Conservation (phyloP, 352 stramenopile genomes). For the Pythium dissotocum region DNA sequence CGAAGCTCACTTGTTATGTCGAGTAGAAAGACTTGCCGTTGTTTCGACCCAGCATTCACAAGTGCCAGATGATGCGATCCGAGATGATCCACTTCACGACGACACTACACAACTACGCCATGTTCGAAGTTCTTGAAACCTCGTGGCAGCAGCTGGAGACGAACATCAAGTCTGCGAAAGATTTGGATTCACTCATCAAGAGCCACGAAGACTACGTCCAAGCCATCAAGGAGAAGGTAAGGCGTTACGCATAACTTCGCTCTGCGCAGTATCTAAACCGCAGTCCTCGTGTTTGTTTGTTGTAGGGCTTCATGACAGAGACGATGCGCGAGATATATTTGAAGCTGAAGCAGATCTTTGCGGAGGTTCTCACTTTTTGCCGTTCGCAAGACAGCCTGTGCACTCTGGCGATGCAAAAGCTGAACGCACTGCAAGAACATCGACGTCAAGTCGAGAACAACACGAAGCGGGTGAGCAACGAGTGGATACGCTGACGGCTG, state of each 20-base stretch:
- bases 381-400: conserved; percentile 84
- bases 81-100: conserved; percentile 98
- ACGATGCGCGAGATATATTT: conserved; percentile 68
- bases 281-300: background rate
- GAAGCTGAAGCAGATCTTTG: conserved; percentile 82
- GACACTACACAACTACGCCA: conserved; percentile 98
- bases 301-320: conserved; percentile 83
- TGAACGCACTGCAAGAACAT: conserved; percentile 57
- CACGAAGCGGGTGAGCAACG: conserved; percentile 38
- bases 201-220: conserved; percentile 95
- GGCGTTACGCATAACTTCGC: background rate
- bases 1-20: background rate
- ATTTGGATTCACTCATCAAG: conserved; percentile 95
- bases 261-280: background rate
- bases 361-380: conserved; percentile 82
- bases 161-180: conserved; percentile 87
- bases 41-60: conserved; percentile 82
- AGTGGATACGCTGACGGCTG: background rate
- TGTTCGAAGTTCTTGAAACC: conserved; percentile 97
- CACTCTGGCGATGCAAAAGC: conserved; percentile 71
- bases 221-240: conserved; percentile 87
- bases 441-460: conserved; percentile 49
- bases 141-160: conserved; percentile 94
- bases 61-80: conserved; percentile 93
- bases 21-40: conserved; percentile 25